These are phyloP conservation scores for Microcyclospora pomicola DNA, from an alignment of 2,329 filamentous ascomycete species.

Conservation along the genomic window DNA sequence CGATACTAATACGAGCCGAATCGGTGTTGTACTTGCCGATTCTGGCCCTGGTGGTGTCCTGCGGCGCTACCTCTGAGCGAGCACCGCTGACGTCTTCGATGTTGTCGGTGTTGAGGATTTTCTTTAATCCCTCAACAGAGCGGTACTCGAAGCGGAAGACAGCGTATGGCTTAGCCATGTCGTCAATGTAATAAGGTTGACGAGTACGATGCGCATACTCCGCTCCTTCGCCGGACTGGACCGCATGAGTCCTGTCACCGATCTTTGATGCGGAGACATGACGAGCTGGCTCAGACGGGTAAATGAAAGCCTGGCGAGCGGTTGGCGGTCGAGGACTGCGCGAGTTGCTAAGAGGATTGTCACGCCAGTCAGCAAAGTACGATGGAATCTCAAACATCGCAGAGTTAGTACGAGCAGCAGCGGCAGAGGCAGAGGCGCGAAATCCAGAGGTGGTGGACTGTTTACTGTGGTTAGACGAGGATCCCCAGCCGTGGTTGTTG, in stretches of 20 bases:
- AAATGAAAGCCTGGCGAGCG: conserved; percentile 16
- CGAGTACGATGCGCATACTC: conserved; percentile 25
- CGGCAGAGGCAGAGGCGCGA: neutral
- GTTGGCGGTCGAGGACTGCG: neutral
- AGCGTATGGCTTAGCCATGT: conserved; percentile 27
- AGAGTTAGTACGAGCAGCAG: neutral
- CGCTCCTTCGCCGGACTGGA: conserved; percentile 23
- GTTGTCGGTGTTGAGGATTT: conserved; percentile 20
- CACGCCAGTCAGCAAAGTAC: conserved; percentile 20
- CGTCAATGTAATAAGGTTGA: conserved; percentile 30
- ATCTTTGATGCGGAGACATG: conserved; percentile 5
- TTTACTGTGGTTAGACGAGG: neutral
- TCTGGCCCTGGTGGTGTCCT: too few species aligned
- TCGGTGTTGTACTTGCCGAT: too few species aligned
- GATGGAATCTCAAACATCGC: conserved; percentile 12
- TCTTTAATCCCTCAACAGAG: conserved; percentile 20
- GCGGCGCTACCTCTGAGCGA: too few species aligned
- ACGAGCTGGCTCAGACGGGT: conserved; percentile 20
- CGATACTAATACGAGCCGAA: too few species aligned
- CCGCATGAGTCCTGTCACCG: neutral
- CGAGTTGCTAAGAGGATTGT: neutral
- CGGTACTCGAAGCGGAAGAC: conserved; percentile 38
- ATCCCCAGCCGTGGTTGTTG: conserved; percentile 3
- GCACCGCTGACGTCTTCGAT: conserved; percentile 6
- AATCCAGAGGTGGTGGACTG: conserved; percentile 3